phyloP scores from a whole-genome alignment of 2,329 filamentous ascomycete species.

The Diaporthe velutina region DNA sequence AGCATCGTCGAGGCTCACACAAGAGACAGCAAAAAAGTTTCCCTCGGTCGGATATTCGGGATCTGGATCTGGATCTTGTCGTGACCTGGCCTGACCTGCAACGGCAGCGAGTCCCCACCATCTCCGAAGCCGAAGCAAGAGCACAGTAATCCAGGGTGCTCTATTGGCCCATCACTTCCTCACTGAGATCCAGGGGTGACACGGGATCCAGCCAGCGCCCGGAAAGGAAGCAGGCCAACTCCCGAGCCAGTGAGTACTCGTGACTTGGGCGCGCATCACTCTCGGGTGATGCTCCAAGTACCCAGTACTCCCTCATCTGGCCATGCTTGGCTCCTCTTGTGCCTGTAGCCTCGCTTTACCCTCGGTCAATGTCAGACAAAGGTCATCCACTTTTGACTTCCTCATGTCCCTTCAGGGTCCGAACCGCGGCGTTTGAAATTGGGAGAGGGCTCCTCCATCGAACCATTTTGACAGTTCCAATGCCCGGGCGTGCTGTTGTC shows the following conservation, averaged over 20 bases:
- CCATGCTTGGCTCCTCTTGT: not conserved
- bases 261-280: not conserved
- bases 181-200: slow-evolving; percentile 2
- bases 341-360: not conserved
- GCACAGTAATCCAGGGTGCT: slow-evolving; percentile 22
- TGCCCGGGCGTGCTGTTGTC: not conserved
- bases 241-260: not conserved
- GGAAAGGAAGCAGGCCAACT: slow-evolving; percentile 15
- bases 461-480: slow-evolving; percentile 6
- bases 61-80: slow-evolving; percentile 24
- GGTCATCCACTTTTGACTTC: slow-evolving; percentile 23
- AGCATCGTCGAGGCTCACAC: not conserved
- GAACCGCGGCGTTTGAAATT: slow-evolving; percentile 20
- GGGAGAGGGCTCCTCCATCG: slow-evolving; percentile 15
- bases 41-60: slow-evolving; percentile 17
- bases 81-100: slow-evolving; percentile 27
- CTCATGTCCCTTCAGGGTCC: not conserved
- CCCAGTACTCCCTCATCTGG: not conserved
- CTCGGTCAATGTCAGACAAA: slow-evolving; percentile 30
- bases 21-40: not conserved
- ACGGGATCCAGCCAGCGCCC: not conserved
- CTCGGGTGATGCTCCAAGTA: not conserved
- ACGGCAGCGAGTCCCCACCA: slow-evolving; percentile 1
- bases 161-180: slow-evolving; percentile 14
- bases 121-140: slow-evolving; percentile 2